phyloP scores from a whole-genome alignment of 2,329 filamentous ascomycete species.

The Colletotrichum sp. region DNA sequence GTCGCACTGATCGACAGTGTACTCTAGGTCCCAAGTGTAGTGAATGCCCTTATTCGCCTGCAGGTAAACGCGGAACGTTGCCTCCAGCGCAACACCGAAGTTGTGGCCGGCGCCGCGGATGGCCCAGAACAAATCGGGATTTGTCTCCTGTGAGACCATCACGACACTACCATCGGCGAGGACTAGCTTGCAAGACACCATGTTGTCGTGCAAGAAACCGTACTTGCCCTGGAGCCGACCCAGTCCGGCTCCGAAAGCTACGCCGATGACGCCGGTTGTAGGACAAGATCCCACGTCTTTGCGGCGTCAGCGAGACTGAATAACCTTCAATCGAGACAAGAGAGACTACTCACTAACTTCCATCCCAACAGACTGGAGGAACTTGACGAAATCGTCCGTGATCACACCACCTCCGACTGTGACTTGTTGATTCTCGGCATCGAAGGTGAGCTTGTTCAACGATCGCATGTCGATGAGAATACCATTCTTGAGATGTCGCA shows the following conservation, averaged over 20 bases:
- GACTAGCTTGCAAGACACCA: slow-evolving; percentile 35
- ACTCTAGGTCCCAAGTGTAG: slow-evolving; percentile 29
- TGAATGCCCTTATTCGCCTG: slow-evolving; percentile 31
- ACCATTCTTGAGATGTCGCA: slow-evolving; percentile 18
- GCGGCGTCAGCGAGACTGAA: neutral
- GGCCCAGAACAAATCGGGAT: slow-evolving; percentile 51
- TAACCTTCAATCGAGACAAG: neutral
- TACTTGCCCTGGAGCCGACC: slow-evolving; percentile 29
- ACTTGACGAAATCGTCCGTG: slow-evolving; percentile 13
- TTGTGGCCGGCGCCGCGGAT: slow-evolving; percentile 56
- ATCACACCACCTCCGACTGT: neutral
- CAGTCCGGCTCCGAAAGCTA: slow-evolving; percentile 34
- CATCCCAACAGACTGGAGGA: slow-evolving; percentile 4
- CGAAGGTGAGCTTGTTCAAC: slow-evolving; percentile 24
- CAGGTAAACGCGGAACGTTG: slow-evolving; percentile 43
- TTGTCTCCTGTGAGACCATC: slow-evolving; percentile 26
- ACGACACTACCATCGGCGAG: slow-evolving; percentile 27
- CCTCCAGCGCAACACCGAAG: slow-evolving; percentile 53
- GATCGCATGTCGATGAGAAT: slow-evolving; percentile 28
- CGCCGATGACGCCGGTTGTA: slow-evolving; percentile 31
- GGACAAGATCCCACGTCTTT: slow-evolving; percentile 7
- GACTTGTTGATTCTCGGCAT: slow-evolving; percentile 8
- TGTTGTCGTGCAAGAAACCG: slow-evolving; percentile 32
- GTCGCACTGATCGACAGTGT: slow-evolving; percentile 30
- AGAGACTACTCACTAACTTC: slow-evolving; percentile 3